Evolutionary conservation across 495 filamentous ascomycete genomes (phyloP), one percentile per base, ranked within the genome.

Genomic region (Tuber microsphaerosporum): DNA sequence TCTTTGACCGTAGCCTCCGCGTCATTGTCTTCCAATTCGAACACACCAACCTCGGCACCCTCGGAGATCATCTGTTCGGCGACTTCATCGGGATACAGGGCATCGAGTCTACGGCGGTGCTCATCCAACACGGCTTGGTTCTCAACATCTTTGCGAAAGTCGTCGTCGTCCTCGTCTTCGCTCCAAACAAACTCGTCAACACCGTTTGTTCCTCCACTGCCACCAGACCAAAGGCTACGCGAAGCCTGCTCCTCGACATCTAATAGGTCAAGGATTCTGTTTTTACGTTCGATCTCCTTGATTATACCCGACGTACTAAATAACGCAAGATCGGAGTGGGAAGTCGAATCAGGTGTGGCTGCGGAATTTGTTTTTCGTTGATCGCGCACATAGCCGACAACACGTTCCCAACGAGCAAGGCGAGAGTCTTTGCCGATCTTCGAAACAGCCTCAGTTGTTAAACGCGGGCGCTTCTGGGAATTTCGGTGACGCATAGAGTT

Each of bases 181-280:
- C 81, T 82, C 81, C 81, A 83, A 46, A 83, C 81, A 65, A 83
- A 83, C 70, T 83, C 81, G 46, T 83, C 81, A 44, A 83, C 81
- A 10, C 81, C 81, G 61, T 83, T 83, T 4, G 81, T 83, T 19
- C 81, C 81, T 41, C 79, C 81, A 10, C 81, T 83, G 48, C 81
- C 81, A 34, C 81, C 81, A 42, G 71, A 75, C 81, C 81, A 83
- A 22, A 81, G 72, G 65, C 74, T 78, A 6, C 81, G 79, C 44
- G 31, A 56, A n/a, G 77, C 78, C 31, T 81, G 76, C 73, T 83
- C 81, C 14, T 76, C 79, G 31, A 71, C 74, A 71, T 83, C 81
- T 8, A 83, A 41, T 41, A 75, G 70, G 44, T 82, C 78, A 37
- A 83, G 71, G 5, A 79, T 20, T 19, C 69, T 39, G 61, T 81